Evolutionary conservation across 257 asterid species (phyloP).

Genomic region (Cinchona pubescens): DNA sequence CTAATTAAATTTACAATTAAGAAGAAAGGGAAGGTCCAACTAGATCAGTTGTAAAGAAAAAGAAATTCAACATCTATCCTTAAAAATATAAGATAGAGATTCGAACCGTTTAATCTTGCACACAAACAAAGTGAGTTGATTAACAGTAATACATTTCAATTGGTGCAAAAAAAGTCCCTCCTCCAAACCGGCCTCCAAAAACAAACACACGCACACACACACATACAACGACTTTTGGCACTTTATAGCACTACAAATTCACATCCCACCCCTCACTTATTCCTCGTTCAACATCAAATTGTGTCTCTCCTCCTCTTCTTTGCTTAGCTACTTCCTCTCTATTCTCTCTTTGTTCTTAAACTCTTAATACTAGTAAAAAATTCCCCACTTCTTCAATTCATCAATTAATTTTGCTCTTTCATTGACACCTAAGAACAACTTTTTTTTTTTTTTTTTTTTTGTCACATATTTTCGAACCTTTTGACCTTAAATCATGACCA

Average conservation of each 20-base stretch:
- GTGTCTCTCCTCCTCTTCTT: conserved; percentile 20
- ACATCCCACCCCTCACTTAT: conserved; percentile 50
- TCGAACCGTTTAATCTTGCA: too few relatives aligned
- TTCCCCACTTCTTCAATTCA: neutral
- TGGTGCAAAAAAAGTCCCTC: conserved; percentile 42
- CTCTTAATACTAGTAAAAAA: neutral
- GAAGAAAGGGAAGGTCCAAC: too few relatives aligned
- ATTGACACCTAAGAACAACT: neutral
- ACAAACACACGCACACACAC: conserved; percentile 20
- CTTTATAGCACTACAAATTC: conserved; percentile 72
- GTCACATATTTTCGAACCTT: neutral
- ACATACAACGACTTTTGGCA: conserved; percentile 24
- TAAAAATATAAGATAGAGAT: too few relatives aligned
- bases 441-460: too few relatives aligned
- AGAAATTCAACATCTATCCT: too few relatives aligned
- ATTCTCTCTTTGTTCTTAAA: neutral
- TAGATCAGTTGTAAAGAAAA: too few relatives aligned
- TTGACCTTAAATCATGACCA: conserved; percentile 41
- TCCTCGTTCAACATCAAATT: conserved; percentile 46
- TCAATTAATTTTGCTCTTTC: neutral
- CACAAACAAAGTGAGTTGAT: too few relatives aligned
- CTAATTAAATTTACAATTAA: too few relatives aligned
- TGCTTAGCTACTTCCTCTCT: conserved; percentile 8
- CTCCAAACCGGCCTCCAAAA: conserved; percentile 1
- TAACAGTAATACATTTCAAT: conserved; percentile 45